Conservation (phyloP, 148 eudicot genomes). For the Rhododendron molle region DNA sequence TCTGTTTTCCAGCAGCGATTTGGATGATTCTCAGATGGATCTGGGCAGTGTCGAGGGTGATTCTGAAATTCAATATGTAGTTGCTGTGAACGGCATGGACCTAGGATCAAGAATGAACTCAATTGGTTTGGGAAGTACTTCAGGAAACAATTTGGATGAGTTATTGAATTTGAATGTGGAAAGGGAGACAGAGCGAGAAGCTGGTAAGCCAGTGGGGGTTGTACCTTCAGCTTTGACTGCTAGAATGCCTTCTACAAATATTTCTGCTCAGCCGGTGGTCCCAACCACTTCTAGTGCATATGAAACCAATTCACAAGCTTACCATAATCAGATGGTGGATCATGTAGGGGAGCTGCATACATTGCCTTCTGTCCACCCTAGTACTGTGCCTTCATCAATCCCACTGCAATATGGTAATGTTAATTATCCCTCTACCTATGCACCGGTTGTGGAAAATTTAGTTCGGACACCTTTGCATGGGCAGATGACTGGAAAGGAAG, state of each 20-base stretch:
- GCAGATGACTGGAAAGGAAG: slow-evolving; percentile 22
- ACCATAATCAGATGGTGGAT: slow-evolving; percentile 30
- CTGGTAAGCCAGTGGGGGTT: slow-evolving; percentile 9
- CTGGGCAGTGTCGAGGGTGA: slow-evolving; percentile 12
- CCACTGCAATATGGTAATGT: slow-evolving; percentile 25
- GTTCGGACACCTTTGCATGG: slow-evolving; percentile 22
- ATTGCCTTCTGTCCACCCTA: slow-evolving; percentile 1
- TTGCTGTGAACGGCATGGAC: slow-evolving; percentile 21
- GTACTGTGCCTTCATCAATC: background rate
- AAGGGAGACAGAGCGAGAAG: slow-evolving; percentile 14
- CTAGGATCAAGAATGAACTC: slow-evolving; percentile 17
- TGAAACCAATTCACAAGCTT: slow-evolving; percentile 27
- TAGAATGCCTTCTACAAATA: slow-evolving; percentile 18
- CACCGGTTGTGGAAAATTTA: slow-evolving; percentile 24
- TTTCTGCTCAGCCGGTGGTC: slow-evolving; percentile 32
- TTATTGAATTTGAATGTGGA: slow-evolving; percentile 27
- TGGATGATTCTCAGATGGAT: slow-evolving; percentile 16
- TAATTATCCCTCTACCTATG: slow-evolving; percentile 21
- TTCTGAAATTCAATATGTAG: slow-evolving; percentile 18
- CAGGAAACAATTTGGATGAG: slow-evolving; percentile 30
- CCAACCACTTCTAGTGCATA: slow-evolving; percentile 21
- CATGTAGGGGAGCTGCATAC: slow-evolving; percentile 18
- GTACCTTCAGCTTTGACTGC: slow-evolving; percentile 26
- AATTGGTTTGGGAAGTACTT: slow-evolving; percentile 37
- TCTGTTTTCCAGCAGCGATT: slow-evolving; percentile 15